These are phyloP conservation scores for Trichocladium uniseriatum DNA, from an alignment of 495 filamentous ascomycete genomes.

Conservation along the genomic window DNA sequence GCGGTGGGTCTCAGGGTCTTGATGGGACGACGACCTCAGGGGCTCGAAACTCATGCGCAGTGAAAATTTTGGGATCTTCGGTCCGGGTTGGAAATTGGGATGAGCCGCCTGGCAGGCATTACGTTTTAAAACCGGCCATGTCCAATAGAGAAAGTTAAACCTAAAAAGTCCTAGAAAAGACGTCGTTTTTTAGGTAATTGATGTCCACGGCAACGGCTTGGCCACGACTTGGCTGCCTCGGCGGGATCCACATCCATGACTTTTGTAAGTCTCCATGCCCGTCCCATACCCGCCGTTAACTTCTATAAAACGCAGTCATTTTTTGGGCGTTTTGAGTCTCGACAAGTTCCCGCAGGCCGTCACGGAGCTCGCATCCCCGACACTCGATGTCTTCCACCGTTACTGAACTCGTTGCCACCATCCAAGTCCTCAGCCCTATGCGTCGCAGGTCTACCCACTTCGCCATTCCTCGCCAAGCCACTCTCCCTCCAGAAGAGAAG, in stretches of 20 bases:
- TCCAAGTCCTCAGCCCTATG: not conserved
- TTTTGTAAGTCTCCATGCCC: too few species aligned
- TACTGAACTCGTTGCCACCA: not conserved
- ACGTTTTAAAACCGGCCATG: not conserved
- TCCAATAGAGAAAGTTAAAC: constrained; percentile 1
- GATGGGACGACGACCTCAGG: too few species aligned
- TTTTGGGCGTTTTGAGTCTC: too few species aligned
- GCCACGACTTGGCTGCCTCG: not conserved
- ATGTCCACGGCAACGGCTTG: not conserved
- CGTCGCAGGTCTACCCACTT: not conserved
- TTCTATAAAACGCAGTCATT: too few species aligned
- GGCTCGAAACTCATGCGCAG: not conserved
- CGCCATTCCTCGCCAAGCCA: constrained; percentile 15
- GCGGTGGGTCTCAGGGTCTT: too few species aligned
- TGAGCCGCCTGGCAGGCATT: not conserved
- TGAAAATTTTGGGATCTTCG: not conserved
- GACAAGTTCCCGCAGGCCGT: too few species aligned
- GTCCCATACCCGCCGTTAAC: too few species aligned
- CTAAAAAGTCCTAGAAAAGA: not conserved
- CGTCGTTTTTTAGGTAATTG: constrained; percentile 4
- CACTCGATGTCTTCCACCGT: not conserved
- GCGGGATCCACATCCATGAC: not conserved
- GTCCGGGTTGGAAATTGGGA: not conserved
- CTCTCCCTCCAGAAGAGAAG: constrained; percentile 8
- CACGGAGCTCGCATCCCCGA: too few species aligned